Conservation (phyloP, 805 yeast species). For the Tetrapisispora namnaoensis region DNA sequence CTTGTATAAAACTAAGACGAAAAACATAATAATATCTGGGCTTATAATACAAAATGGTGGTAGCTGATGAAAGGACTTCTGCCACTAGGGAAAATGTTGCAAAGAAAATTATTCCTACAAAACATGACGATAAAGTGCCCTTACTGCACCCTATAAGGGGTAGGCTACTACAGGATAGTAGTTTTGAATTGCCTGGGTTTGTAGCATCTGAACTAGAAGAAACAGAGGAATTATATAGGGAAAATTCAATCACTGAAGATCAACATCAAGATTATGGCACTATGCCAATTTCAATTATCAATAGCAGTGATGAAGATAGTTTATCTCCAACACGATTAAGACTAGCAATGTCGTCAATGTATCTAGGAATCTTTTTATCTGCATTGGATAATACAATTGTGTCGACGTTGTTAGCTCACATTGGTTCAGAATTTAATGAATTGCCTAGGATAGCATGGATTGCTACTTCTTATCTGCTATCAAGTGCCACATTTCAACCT, state of each 20-base stretch:
- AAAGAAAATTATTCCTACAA: too few species aligned
- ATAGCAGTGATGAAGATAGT: background rate
- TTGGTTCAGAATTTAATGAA: constrained; percentile 60
- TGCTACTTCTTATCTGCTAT: constrained; percentile 57
- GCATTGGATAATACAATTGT: constrained; percentile 63
- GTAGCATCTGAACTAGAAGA: constrained; percentile 29
- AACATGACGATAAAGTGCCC: background rate
- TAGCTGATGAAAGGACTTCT: too few species aligned
- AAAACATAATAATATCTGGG: too few species aligned
- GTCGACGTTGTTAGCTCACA: constrained; percentile 52
- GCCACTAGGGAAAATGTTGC: too few species aligned
- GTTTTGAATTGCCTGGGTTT: constrained; percentile 28
- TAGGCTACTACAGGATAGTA: constrained; percentile 21
- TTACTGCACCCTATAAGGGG: constrained; percentile 8
- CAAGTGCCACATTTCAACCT: constrained; percentile 68
- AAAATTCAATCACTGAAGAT: background rate
- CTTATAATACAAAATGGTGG: too few species aligned
- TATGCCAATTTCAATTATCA: background rate
- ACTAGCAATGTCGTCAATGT: constrained; percentile 35
- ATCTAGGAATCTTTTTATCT: constrained; percentile 38
- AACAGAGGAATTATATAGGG: constrained; percentile 12
- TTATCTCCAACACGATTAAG: constrained; percentile 13
- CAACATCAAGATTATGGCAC: background rate
- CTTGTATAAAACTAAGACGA: too few species aligned
- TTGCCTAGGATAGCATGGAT: constrained; percentile 61